Percentiles rank a stretch among this genome's conserved stretches.
phyloP scores from a whole-genome alignment of 805 yeast genomes.

The Teunomyces tritomae region DNA sequence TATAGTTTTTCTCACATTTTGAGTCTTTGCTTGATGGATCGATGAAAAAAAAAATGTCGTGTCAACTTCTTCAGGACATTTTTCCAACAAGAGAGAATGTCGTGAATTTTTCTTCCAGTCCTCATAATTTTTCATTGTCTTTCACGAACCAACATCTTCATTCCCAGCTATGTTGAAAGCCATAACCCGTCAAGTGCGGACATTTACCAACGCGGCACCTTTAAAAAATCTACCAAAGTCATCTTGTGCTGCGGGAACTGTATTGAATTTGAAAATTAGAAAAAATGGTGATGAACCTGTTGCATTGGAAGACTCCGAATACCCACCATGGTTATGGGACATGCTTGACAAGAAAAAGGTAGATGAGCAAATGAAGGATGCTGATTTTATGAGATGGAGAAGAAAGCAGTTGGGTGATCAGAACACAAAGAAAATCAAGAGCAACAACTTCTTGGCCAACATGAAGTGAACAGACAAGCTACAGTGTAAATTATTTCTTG shows the following conservation, averaged over 20 bases:
- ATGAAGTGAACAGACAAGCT: conserved; percentile 26
- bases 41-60: conserved; percentile 5
- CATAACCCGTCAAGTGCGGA: conserved; percentile 1
- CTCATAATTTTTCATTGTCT: neutral
- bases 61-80: neutral
- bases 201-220: neutral
- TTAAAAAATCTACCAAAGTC: conserved; percentile 26
- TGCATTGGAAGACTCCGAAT: conserved; percentile 83
- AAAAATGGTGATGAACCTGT: conserved; percentile 85
- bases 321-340: conserved; percentile 95
- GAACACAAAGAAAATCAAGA: conserved; percentile 69
- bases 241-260: conserved; percentile 69
- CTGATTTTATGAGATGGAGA: conserved; percentile 66
- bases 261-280: conserved; percentile 65
- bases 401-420: conserved; percentile 61
- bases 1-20: neutral
- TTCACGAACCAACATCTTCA: neutral
- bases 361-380: conserved; percentile 51
- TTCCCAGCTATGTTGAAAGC: neutral
- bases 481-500: conserved; percentile 1
- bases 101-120: neutral
- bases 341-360: conserved; percentile 68
- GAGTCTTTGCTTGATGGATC: neutral
- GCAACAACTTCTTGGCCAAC: conserved; percentile 71
- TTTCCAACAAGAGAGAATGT: neutral